Evolutionary conservation across 805 yeast species (phyloP), one percentile per base, ranked within the genome.

Genomic region (Vanderwaltozyma tropicalis): DNA sequence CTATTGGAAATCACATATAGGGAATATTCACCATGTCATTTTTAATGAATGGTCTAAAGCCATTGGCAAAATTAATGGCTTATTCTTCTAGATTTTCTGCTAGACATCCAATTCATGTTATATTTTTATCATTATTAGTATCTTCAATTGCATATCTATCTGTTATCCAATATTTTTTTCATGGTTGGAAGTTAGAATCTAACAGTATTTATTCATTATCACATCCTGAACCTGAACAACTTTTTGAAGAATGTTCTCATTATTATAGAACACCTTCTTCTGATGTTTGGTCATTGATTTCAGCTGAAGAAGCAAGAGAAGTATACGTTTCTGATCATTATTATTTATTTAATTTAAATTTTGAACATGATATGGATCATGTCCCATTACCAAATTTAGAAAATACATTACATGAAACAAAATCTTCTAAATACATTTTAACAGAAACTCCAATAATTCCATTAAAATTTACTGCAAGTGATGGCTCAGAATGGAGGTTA

Each of bases 101-200:
- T 12, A 72, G 74, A 42, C 72, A 78, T 53, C 98, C 98, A 14
- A 84, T 89, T 47, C 97, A 88, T 61, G 72, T 86, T 38, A 77
- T 88, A 37, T 75, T 86, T 33, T 52, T 75, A 40, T 72, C 86
- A 5, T 70, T 89, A 12, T 62, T 87, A 34, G 57, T 85, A 29
- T 92, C 94, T 2, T 80, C 95, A 3, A 63, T 83, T 37, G 80
- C 89, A 8, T 89, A 88, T 57, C 68, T 88, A 41, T 72, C 88
- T 3, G 72, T 80, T 3, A 75, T 81, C 26, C 85, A 80, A 46
- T 77, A 78, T 43, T 80, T 78, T 55, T 64, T 72, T 37, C 71
- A 43, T 38, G 53, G 55, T 35, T 76, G 41, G 69, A 53, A 42
- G 42, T 42, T 44, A 61, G 55, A 50, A 57, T 44, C 47, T 5